These are phyloP conservation scores for Rhynchosporium graminicola DNA, from an alignment of 2,329 filamentous ascomycete species.

Conservation along the genomic window DNA sequence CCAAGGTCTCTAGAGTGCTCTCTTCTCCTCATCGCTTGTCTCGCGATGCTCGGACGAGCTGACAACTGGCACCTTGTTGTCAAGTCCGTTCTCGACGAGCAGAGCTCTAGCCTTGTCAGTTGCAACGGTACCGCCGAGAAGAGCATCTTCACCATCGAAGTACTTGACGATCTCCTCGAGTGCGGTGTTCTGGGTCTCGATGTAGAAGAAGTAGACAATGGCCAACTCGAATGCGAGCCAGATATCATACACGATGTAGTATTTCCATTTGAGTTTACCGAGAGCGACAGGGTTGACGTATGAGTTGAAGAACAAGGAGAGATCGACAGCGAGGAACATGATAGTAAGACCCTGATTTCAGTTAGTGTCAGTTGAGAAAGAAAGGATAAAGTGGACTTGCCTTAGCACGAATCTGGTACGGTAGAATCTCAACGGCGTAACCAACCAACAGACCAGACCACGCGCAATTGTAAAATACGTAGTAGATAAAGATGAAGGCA, in stretches of 20 bases:
- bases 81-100: constrained; percentile 26
- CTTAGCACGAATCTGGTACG: constrained; percentile 37
- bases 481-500: constrained; percentile 53
- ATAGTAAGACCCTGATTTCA: constrained; percentile 41
- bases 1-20: background rate
- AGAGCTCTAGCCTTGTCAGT: constrained; percentile 30
- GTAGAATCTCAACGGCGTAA: constrained; percentile 38
- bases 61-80: constrained; percentile 3
- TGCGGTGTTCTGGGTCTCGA: constrained; percentile 47
- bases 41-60: constrained; percentile 13
- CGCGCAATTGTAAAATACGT: constrained; percentile 45
- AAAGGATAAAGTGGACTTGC: constrained; percentile 14
- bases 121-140: constrained; percentile 33
- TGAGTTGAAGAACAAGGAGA: constrained; percentile 48
- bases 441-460: constrained; percentile 37
- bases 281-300: constrained; percentile 48
- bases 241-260: constrained; percentile 47
- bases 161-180: constrained; percentile 49
- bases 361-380: constrained; percentile 12
- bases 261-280: constrained; percentile 44
- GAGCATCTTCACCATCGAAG: constrained; percentile 48
- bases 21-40: constrained; percentile 4
- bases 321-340: constrained; percentile 48
- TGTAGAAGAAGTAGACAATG: constrained; percentile 41
- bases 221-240: constrained; percentile 37